Evolutionary conservation across 2,329 filamentous ascomycete genomes (phyloP).

Genomic region (Colletotrichum sojae): DNA sequence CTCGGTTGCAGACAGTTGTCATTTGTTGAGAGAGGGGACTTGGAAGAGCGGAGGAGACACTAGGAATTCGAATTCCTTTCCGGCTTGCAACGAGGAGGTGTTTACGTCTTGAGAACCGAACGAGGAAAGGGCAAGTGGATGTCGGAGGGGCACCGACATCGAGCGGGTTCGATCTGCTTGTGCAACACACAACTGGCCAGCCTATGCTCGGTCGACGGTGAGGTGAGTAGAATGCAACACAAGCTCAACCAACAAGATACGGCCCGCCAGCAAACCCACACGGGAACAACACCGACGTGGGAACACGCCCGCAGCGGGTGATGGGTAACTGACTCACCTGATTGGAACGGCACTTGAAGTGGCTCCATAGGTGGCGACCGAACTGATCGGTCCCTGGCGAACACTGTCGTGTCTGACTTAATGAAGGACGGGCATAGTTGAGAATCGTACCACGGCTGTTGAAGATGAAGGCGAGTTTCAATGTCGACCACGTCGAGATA

Average conservation of each 20-base stretch:
- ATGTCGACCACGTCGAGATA: too few relatives aligned
- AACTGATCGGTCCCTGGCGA: too few relatives aligned
- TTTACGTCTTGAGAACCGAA: conserved; percentile 13
- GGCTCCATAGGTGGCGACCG: not conserved
- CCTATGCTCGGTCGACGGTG: not conserved
- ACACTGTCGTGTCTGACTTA: conserved; percentile 12
- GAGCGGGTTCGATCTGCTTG: conserved; percentile 25
- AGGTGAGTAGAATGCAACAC: conserved; percentile 21
- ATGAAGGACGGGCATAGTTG: not conserved
- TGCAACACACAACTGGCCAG: conserved; percentile 4
- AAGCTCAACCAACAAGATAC: conserved; percentile 13
- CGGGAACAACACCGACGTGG: not conserved
- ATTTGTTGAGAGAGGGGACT: conserved; percentile 2
- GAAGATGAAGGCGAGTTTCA: not conserved
- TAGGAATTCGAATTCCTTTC: not conserved
- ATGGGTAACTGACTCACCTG: not conserved
- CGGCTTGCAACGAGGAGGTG: not conserved
- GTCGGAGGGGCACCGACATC: conserved; percentile 21
- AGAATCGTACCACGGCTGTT: not conserved
- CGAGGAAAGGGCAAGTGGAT: conserved; percentile 6
- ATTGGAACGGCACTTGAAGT: conserved; percentile 6
- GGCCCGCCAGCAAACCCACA: not conserved
- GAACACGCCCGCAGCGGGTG: not conserved
- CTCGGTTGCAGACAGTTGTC: not conserved
- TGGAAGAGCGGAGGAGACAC: not conserved